phyloP scores from a whole-genome alignment of 768 basidiomycete species.

The Lepiota venenata region DNA sequence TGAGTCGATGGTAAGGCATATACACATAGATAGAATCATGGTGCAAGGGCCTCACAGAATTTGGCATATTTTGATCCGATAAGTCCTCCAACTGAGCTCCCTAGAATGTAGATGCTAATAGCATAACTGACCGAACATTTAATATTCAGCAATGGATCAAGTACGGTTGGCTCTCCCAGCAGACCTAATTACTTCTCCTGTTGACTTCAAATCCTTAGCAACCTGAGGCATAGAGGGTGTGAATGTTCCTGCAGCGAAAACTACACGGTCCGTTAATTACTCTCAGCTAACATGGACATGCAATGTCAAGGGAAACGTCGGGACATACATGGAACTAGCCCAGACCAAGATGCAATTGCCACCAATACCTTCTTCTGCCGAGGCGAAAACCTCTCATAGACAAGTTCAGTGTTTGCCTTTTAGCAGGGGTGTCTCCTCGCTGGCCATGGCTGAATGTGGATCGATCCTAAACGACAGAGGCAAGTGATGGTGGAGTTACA shows the following conservation, averaged over 20 bases:
- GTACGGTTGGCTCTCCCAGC: not conserved
- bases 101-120: conserved; percentile 33
- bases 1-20: not conserved
- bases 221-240: conserved; percentile 74
- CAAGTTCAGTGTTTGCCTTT: conserved; percentile 22
- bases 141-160: not conserved
- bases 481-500: not conserved
- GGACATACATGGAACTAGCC: conserved; percentile 55
- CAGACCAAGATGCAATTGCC: conserved; percentile 55
- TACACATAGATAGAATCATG: not conserved
- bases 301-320: not conserved
- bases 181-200: conserved; percentile 55
- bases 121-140: conserved; percentile 24
- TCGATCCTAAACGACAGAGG: not conserved
- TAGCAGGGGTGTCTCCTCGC: conserved; percentile 28
- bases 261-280: conserved; percentile 28
- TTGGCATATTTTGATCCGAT: conserved; percentile 33
- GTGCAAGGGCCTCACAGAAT: conserved; percentile 28
- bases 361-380: conserved; percentile 52
- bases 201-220: conserved; percentile 58
- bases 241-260: conserved; percentile 66
- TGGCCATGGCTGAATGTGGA: not conserved
- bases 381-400: conserved; percentile 59
- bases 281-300: not conserved
- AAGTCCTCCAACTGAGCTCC: conserved; percentile 27